Base-by-base conservation (phyloP, 257 asterid species). In the Verbena officinalis region DNA sequence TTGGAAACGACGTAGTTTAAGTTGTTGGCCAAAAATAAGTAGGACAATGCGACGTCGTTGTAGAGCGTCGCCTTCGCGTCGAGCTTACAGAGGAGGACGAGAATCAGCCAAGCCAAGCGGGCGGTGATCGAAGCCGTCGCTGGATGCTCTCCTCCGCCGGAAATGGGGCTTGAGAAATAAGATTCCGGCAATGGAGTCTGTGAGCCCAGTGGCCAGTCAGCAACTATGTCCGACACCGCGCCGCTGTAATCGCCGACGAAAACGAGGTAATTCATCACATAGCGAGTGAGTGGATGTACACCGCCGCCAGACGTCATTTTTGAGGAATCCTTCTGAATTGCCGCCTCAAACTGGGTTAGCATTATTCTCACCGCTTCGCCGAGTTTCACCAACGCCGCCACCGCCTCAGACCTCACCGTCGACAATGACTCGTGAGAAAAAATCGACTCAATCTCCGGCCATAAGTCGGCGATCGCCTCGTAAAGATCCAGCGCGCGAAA, bases 261-360 rank as follows among this genome's bases (percentile, higher is more conserved):
- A 17, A 83, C 80, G 14, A 91, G 79, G 69, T 77, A 86, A 59
- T 91, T 91, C 98, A 91, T 91, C 66, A 88, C 98, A 77, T 91
- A 91, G 24, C 96, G 95, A 1, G 98, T 82, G 54, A 91, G 85
- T 0, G 98, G 98, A 46, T 91, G 98, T 8, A 88, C 78, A 0
- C 83, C 88, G 34, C 98, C 95, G 52, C 80, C 84, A 45, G 82
- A 45, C 3, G 81, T 72, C 4, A 86, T 39, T 61, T 83, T 88
- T 0, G 94, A 83, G 1, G 94, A 44, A 51, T 88, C 96, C 74
- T 88, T 88, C 72, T 83, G 86, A 64, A 91, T 86, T 24, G 98
- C 96, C 30, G 80, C 73, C 80, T 91, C 95, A 9, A 91, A 88
- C 64, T 91, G 90, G 12, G 67, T 24, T 10, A 91, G 48, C 88